These are phyloP conservation scores for Maudiozyma humilis DNA, from an alignment of 1,139 yeast species.

Conservation along the genomic window DNA sequence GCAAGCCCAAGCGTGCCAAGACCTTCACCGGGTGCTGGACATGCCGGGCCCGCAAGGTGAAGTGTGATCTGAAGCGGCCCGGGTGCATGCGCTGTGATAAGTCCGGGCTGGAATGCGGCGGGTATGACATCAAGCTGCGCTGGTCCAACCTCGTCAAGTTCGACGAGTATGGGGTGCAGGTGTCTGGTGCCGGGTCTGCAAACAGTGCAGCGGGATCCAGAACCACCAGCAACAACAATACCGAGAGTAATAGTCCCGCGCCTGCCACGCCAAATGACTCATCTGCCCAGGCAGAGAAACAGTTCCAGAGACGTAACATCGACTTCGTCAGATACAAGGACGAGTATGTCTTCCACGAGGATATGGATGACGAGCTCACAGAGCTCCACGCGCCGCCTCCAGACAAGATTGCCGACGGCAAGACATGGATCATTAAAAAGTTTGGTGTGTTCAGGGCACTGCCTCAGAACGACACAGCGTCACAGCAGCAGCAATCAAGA, in stretches of 20 bases:
- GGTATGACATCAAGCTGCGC: slow-evolving; percentile 70
- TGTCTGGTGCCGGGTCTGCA: slow-evolving; percentile 12
- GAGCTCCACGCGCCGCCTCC: slow-evolving; percentile 48
- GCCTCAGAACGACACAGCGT: slow-evolving; percentile 12
- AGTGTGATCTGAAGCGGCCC: slow-evolving; percentile 51
- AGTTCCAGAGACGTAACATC: slow-evolving; percentile 53
- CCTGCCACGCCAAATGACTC: neutral
- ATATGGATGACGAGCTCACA: slow-evolving; percentile 67
- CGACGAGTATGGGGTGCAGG: slow-evolving; percentile 33
- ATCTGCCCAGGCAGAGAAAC: slow-evolving; percentile 18
- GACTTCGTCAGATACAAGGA: slow-evolving; percentile 64
- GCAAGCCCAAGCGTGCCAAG: slow-evolving; percentile 27
- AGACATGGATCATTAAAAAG: slow-evolving; percentile 63
- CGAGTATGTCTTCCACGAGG: slow-evolving; percentile 67
- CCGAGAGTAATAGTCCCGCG: neutral
- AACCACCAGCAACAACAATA: neutral
- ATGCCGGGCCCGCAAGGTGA: slow-evolving; percentile 51
- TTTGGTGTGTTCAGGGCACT: slow-evolving; percentile 64
- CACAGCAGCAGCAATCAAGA: slow-evolving; percentile 1
- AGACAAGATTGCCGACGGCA: slow-evolving; percentile 36
- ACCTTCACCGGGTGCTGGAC: slow-evolving; percentile 60
- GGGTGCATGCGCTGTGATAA: slow-evolving; percentile 45
- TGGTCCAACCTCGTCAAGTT: slow-evolving; percentile 61
- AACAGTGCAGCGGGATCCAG: slow-evolving; percentile 12
- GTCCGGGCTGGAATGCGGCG: slow-evolving; percentile 61